phyloP scores from a whole-genome alignment of 176 grass and related monocot species.

The Hsuehochloa calcarea region DNA sequence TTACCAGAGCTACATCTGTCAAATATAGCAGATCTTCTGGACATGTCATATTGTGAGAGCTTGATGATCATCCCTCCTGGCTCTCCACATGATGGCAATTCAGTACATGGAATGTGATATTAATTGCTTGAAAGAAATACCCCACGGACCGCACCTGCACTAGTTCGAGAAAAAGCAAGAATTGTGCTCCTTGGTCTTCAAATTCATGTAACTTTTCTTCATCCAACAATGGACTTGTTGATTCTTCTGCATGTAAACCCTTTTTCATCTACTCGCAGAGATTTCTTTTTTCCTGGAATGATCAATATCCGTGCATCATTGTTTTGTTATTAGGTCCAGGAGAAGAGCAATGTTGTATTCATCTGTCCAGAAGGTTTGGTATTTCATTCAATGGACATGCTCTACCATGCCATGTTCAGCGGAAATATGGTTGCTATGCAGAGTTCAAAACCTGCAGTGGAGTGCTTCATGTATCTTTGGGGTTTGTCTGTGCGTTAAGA shows the following conservation, averaged over 20 bases:
- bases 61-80: constrained; percentile 34
- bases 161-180: too few species aligned
- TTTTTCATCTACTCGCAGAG: too few species aligned
- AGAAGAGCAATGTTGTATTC: background rate
- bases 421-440: background rate
- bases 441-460: background rate
- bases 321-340: background rate
- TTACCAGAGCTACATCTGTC: background rate
- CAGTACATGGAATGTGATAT: background rate
- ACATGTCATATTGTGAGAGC: constrained; percentile 37
- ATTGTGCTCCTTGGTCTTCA: too few species aligned
- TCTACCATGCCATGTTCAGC: background rate
- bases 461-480: background rate
- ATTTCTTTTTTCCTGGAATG: background rate
- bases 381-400: background rate
- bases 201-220: too few species aligned
- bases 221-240: too few species aligned
- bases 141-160: too few species aligned
- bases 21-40: constrained; percentile 34
- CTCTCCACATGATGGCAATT: constrained; percentile 17
- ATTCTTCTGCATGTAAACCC: too few species aligned
- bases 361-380: background rate
- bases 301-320: background rate
- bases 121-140: background rate
- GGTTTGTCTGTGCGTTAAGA: background rate